Evolutionary conservation across 495 filamentous ascomycete species (phyloP).

Genomic region (Trichocladium uniseriatum): DNA sequence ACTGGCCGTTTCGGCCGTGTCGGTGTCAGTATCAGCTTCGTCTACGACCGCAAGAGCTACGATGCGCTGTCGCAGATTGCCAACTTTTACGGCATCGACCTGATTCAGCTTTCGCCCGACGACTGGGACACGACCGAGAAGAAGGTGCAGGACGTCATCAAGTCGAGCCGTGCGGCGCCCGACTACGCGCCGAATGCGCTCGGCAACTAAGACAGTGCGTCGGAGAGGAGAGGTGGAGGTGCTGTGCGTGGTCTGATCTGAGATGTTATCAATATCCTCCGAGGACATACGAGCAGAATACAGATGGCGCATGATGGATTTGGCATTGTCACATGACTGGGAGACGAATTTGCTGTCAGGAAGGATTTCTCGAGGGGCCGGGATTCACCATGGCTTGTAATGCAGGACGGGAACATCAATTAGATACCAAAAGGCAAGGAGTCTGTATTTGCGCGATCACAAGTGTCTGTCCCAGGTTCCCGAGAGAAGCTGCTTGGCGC

Average conservation of each 20-base stretch:
- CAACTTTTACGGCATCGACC: conserved; percentile 51
- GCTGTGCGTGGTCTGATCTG: no score
- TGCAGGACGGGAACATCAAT: conserved; percentile 8
- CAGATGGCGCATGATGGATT: no score
- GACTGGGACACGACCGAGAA: conserved; percentile 87
- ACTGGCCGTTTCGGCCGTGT: conserved; percentile 95
- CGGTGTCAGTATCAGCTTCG: conserved; percentile 90
- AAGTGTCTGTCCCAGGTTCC: background rate
- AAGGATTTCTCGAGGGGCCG: conserved; percentile 4
- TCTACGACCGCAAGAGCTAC: conserved; percentile 70
- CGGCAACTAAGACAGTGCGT: conserved; percentile 6
- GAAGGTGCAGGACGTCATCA: conserved; percentile 72
- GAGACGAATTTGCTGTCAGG: conserved; percentile 7
- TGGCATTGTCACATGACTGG: conserved; percentile 7
- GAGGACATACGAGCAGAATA: no score
- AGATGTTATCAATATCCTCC: no score
- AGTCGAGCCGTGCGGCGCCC: conserved; percentile 61
- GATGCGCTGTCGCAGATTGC: conserved; percentile 66
- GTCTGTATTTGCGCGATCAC: no score
- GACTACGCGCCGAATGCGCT: conserved; percentile 41
- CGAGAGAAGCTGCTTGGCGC: conserved; percentile 6
- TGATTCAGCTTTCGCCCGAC: conserved; percentile 41
- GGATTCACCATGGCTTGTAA: conserved; percentile 8
- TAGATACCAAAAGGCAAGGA: conserved; percentile 20
- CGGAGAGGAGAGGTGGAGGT: no score